Conservation (phyloP, 129 eudicot species). For the Helianthus annuus region HanXRQr2.0-SUNRISE NC_035435.2:146966760-146967259, state of each 20-base stretch:
- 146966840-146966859: background rate
- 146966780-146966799: too few relatives aligned
- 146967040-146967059: background rate
- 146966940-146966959: background rate
- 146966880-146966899: background rate
- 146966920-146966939: conserved; percentile 17
- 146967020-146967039: background rate
- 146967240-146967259: conserved; percentile 39
- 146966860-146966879: background rate
- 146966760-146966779: too few relatives aligned
- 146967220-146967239: conserved; percentile 30
- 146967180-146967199: conserved; percentile 37
- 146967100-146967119: background rate
- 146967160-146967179: conserved; percentile 15
- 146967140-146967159: background rate
- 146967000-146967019: conserved; percentile 18
- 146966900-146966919: conserved; percentile 6
- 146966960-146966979: conserved; percentile 28
- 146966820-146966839: conserved; percentile 10
- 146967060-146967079: background rate
- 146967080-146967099: background rate
- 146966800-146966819: too few relatives aligned
- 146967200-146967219: conserved; percentile 23
- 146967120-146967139: background rate
- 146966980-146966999: conserved; percentile 1